Evolutionary conservation across 1,284 basidiomycete species (phyloP).

Genomic region (Microbotryum violaceum): DNA sequence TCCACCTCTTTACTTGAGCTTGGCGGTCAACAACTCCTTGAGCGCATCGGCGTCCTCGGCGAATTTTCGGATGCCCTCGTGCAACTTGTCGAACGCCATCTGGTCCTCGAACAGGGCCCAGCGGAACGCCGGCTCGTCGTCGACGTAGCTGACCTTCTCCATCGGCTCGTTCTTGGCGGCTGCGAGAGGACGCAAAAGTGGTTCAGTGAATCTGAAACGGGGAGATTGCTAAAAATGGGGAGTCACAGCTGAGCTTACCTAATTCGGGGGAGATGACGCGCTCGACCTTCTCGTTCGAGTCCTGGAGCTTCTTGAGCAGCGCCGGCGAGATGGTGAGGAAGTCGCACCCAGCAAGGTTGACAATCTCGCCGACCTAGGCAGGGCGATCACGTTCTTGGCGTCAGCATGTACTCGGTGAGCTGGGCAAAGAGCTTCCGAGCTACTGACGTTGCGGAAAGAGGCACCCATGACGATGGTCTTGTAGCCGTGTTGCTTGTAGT

Average conservation of each 20-base stretch:
- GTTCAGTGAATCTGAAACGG: background rate
- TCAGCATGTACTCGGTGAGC: background rate
- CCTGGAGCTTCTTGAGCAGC: slow-evolving; percentile 86
- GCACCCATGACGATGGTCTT: slow-evolving; percentile 99
- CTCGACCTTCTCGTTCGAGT: slow-evolving; percentile 66
- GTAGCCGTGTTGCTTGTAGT: slow-evolving; percentile 98
- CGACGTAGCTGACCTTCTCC: slow-evolving; percentile 74
- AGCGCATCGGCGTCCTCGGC: slow-evolving; percentile 88
- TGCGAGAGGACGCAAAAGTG: slow-evolving; percentile 28
- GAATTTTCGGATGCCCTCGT: slow-evolving; percentile 73
- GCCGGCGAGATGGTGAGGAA: slow-evolving; percentile 90
- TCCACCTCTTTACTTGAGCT: slow-evolving; percentile 48
- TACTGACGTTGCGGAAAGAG: slow-evolving; percentile 85
- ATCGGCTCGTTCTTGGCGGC: slow-evolving; percentile 56
- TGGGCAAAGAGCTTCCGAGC: background rate
- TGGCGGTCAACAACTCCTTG: slow-evolving; percentile 71
- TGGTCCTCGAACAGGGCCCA: slow-evolving; percentile 79
- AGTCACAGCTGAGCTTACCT: slow-evolving; percentile 46
- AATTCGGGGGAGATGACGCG: slow-evolving; percentile 68
- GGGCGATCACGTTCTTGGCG: slow-evolving; percentile 14
- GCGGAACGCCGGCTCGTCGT: slow-evolving; percentile 93
- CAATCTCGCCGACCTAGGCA: slow-evolving; percentile 76
- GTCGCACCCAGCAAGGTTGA: slow-evolving; percentile 88
- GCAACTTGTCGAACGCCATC: slow-evolving; percentile 91
- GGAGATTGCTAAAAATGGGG: too few species aligned